Evolutionary conservation across 2,329 filamentous ascomycete genomes (phyloP).

Genomic region (Epichloe sylvatica): DNA sequence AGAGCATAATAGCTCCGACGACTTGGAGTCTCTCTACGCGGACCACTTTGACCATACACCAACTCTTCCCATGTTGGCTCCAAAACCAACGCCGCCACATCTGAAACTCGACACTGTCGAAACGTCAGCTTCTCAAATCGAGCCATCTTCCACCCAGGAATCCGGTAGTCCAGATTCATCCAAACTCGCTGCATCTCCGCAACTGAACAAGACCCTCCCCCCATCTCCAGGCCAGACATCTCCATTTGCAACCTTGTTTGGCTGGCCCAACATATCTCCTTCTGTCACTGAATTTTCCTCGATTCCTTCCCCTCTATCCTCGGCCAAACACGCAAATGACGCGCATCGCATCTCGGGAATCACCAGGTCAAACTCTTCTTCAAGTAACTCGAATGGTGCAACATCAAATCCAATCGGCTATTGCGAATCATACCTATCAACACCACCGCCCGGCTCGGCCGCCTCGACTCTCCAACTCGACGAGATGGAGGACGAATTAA

Average conservation of each 20-base stretch:
- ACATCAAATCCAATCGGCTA: constrained; percentile 32
- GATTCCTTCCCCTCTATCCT: constrained; percentile 37
- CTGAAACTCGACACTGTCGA: constrained; percentile 34
- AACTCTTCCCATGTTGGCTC: constrained; percentile 35
- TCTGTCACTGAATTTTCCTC: constrained; percentile 39
- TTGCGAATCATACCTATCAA: constrained; percentile 37
- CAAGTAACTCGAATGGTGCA: constrained; percentile 25
- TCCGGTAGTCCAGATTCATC: constrained; percentile 17
- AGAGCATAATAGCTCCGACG: constrained; percentile 17
- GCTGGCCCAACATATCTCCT: constrained; percentile 35
- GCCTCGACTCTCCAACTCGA: constrained; percentile 45
- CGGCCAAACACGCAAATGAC: constrained; percentile 25
- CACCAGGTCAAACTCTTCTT: constrained; percentile 1
- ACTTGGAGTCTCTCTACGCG: constrained; percentile 14
- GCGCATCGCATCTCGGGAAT: constrained; percentile 10
- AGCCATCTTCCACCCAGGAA: constrained; percentile 12
- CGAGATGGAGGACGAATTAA: constrained; percentile 88
- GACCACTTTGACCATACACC: constrained; percentile 25
- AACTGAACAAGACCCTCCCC: constrained; percentile 40
- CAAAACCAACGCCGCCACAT: constrained; percentile 38
- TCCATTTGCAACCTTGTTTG: constrained; percentile 39
- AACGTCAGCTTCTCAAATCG: constrained; percentile 14
- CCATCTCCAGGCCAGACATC: constrained; percentile 36
- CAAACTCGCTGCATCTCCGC: constrained; percentile 17
- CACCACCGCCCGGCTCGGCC: constrained; percentile 28